phyloP scores from a whole-genome alignment of 305 asterid genomes.

The Salvia sclarea region DNA sequence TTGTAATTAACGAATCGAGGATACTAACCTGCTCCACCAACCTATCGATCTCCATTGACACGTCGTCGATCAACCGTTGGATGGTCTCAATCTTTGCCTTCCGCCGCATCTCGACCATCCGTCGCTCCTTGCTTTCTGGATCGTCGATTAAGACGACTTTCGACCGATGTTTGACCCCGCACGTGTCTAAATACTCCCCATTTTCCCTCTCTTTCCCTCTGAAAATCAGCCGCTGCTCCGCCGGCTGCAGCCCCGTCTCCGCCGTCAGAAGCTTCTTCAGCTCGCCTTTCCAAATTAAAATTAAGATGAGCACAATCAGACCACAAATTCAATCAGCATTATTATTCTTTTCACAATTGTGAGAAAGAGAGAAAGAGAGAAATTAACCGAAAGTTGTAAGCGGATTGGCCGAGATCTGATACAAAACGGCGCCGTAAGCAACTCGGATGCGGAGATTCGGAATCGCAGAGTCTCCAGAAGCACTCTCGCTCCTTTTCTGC shows the following conservation, averaged over 20 bases:
- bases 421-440: slow-evolving; percentile 44
- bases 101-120: slow-evolving; percentile 52
- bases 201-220: slow-evolving; percentile 64
- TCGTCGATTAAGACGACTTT: slow-evolving; percentile 58
- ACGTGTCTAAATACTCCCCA: slow-evolving; percentile 55
- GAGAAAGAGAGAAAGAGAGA: neutral
- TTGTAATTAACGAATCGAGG: neutral
- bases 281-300: slow-evolving; percentile 48
- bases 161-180: slow-evolving; percentile 65
- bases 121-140: slow-evolving; percentile 53
- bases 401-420: slow-evolving; percentile 55
- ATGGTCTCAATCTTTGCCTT: slow-evolving; percentile 55
- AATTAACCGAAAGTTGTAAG: slow-evolving; percentile 58
- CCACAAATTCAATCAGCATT: slow-evolving; percentile 9
- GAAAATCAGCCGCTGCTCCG: slow-evolving; percentile 59
- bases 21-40: slow-evolving; percentile 60
- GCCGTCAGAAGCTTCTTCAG: slow-evolving; percentile 59
- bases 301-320: neutral
- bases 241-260: slow-evolving; percentile 59
- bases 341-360: neutral
- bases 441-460: slow-evolving; percentile 53
- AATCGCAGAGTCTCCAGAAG: slow-evolving; percentile 19
- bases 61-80: slow-evolving; percentile 45
- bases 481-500: slow-evolving; percentile 49
- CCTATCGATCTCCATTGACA: slow-evolving; percentile 50